Evolutionary conservation across 306 rosid species (phyloP).

Genomic region (Citrullus mucosospermus): DNA sequence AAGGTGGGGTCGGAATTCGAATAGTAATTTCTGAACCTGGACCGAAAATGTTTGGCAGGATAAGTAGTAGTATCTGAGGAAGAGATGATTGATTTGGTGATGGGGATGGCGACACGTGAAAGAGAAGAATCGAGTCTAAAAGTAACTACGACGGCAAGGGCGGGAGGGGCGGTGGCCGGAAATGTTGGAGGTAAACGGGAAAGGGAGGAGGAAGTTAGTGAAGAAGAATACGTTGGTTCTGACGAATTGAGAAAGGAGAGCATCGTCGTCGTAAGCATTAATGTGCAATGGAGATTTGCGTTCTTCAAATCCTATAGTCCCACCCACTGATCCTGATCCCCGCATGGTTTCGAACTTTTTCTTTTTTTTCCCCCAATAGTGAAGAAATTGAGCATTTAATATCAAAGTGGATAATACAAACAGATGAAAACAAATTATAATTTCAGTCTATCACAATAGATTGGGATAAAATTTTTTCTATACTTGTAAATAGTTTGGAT

Average conservation of each 20-base stretch:
- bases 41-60: neutral
- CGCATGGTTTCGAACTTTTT: no score
- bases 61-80: neutral
- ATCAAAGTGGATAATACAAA: no score
- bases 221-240: neutral
- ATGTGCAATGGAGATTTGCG: neutral
- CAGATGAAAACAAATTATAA: no score
- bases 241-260: neutral
- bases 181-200: neutral
- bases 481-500: no score
- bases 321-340: no score
- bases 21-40: slow-evolving; percentile 5
- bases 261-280: neutral
- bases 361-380: no score
- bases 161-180: neutral
- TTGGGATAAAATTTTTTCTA: no score
- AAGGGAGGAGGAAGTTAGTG: neutral
- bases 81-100: neutral
- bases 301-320: neutral
- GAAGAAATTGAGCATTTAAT: no score
- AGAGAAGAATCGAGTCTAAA: neutral
- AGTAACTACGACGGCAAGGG: neutral
- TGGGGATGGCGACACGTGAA: neutral
- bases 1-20: slow-evolving; percentile 20
- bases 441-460: no score